A percentile compares a stretch with the other conserved stretches of the same genome.
phyloP scores from a whole-genome alignment of 1,139 yeast genomes.

The Taphrina deformans region DNA sequence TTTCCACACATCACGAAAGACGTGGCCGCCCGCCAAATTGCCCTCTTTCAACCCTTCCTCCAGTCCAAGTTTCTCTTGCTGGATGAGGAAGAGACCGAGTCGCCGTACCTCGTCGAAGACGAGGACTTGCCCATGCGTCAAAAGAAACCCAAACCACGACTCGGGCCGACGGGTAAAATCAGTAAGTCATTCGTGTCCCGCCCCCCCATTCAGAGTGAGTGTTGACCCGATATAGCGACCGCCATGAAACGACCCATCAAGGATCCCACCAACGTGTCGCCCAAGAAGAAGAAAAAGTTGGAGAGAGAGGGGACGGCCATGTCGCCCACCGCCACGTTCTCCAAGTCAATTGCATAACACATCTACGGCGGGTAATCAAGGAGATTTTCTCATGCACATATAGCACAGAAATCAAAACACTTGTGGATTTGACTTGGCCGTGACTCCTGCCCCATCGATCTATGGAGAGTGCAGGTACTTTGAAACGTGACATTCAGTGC shows the following conservation, averaged over 20 bases:
- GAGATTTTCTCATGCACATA: neutral
- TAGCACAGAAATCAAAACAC: neutral
- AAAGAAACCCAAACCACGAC: conserved; percentile 69
- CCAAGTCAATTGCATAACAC: neutral
- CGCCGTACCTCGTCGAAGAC: conserved; percentile 60
- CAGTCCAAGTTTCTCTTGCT: conserved; percentile 41
- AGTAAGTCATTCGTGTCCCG: no score
- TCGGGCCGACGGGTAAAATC: conserved; percentile 93
- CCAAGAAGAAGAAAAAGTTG: conserved; percentile 21
- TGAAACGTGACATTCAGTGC: no score
- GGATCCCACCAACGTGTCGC: conserved; percentile 29
- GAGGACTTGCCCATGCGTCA: conserved; percentile 80
- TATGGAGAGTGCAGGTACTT: no score
- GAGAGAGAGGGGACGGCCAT: conserved; percentile 8
- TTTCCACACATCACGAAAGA: conserved; percentile 53
- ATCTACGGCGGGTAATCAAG: neutral
- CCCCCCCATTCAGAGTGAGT: neutral
- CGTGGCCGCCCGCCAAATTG: conserved; percentile 55
- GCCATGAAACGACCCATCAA: conserved; percentile 28
- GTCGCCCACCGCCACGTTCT: conserved; percentile 19
- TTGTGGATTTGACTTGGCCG: no score
- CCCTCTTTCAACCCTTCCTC: conserved; percentile 62
- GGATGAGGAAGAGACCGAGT: conserved; percentile 49
- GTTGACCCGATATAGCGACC: conserved; percentile 10
- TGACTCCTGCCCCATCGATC: no score